These are phyloP conservation scores for Rhodosporidiobolus sp. DNA, from an alignment of 768 basidiomycete genomes.

Conservation along the genomic window DNA sequence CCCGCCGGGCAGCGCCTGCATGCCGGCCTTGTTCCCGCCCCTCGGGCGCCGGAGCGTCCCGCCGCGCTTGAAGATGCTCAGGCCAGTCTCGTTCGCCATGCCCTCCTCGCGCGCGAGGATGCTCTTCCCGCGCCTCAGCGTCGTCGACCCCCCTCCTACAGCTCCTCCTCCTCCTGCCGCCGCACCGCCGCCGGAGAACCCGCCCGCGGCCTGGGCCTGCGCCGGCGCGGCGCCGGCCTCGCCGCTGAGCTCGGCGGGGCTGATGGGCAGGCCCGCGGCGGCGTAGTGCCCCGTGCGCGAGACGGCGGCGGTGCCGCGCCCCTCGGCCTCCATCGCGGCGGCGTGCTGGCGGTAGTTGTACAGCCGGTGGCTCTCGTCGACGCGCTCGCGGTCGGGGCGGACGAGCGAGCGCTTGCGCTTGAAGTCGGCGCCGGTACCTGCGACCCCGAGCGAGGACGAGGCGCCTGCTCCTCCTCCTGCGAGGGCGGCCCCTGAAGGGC, in stretches of 20 bases:
- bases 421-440: conserved; percentile 45
- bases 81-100: conserved; percentile 75
- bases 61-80: conserved; percentile 84
- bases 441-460: neutral
- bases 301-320: conserved; percentile 63
- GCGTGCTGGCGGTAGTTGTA: conserved; percentile 91
- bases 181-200: neutral
- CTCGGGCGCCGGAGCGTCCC: conserved; percentile 68
- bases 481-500: neutral
- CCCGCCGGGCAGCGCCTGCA: conserved; percentile 48
- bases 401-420: conserved; percentile 87
- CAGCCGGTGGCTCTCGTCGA: conserved; percentile 87
- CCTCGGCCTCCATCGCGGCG: conserved; percentile 68
- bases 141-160: conserved; percentile 45
- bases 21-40: conserved; percentile 52
- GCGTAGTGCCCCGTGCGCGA: conserved; percentile 79
- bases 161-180: conserved; percentile 20
- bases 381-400: conserved; percentile 88
- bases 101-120: conserved; percentile 87
- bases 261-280: conserved; percentile 46
- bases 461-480: too few species aligned
- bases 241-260: conserved; percentile 21
- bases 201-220: neutral
- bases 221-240: neutral
- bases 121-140: conserved; percentile 78